Percentiles rank a stretch among this genome's conserved stretches.
Conservation (phyloP, 2,329 filamentous ascomycete species). For the Cephalotrichum gorgonifer region DNA sequence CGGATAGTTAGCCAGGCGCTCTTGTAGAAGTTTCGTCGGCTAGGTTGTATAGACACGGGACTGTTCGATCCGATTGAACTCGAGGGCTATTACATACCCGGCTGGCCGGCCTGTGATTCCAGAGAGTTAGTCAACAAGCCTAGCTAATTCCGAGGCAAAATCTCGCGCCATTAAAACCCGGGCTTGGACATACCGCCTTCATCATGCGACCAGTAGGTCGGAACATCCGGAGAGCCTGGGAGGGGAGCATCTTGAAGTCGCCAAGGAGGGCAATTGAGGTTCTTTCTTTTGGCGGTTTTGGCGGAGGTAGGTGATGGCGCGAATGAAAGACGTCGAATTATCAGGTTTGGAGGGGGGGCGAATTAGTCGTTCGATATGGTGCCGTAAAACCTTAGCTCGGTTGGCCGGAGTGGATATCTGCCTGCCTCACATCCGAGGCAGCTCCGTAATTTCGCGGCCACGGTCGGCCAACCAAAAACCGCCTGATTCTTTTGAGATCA, state of each 20-base stretch:
- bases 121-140: constrained; percentile 26
- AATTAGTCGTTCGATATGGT: constrained; percentile 1
- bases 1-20: not conserved
- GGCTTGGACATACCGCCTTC: constrained; percentile 43
- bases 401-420: constrained; percentile 10
- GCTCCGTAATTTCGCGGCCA: constrained; percentile 1
- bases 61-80: constrained; percentile 45
- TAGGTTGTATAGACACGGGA: not conserved
- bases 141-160: constrained; percentile 8
- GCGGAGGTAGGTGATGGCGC: constrained; percentile 6
- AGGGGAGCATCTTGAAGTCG: constrained; percentile 49
- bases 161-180: no score
- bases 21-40: not conserved
- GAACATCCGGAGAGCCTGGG: constrained; percentile 56
- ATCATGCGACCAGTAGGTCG: constrained; percentile 56
- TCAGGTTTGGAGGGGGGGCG: constrained; percentile 2
- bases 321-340: not conserved
- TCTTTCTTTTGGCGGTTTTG: constrained; percentile 14
- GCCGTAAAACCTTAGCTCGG: constrained; percentile 14
- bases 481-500: constrained; percentile 23
- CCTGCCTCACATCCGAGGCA: constrained; percentile 21
- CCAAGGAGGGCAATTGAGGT: not conserved
- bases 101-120: constrained; percentile 4
- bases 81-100: constrained; percentile 11
- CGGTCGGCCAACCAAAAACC: constrained; percentile 16